Conservation (phyloP, 2,329 filamentous ascomycete genomes). For the Chaetomiaceae sp. region DNA sequence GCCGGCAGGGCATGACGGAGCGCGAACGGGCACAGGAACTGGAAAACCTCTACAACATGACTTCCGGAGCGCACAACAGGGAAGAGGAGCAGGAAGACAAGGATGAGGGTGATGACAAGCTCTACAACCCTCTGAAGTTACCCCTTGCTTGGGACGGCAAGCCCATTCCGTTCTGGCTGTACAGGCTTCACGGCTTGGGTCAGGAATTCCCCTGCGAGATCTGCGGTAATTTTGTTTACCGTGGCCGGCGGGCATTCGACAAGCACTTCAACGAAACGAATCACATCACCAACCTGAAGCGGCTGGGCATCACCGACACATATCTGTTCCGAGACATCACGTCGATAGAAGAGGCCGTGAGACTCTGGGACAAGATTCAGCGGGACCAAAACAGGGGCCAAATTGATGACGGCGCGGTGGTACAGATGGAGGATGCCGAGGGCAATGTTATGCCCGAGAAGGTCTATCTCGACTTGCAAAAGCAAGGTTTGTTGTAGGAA, state of each 20-base stretch:
- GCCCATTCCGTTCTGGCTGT: conserved; percentile 97
- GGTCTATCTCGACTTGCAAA: conserved; percentile 92
- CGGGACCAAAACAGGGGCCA: conserved; percentile 75
- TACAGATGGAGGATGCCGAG: conserved; percentile 97
- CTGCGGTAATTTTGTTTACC: conserved; percentile 98
- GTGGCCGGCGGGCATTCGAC: conserved; percentile 91
- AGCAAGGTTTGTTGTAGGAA: conserved; percentile 72
- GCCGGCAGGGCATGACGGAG: conserved; percentile 96
- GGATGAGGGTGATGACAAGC: conserved; percentile 75
- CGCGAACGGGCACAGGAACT: conserved; percentile 91
- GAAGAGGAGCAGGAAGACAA: conserved; percentile 65
- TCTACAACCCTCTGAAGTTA: conserved; percentile 95
- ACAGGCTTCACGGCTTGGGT: conserved; percentile 90
- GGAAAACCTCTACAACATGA: conserved; percentile 67
- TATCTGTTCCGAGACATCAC: conserved; percentile 92
- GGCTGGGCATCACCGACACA: conserved; percentile 87
- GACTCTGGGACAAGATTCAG: conserved; percentile 90
- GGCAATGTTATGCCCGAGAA: conserved; percentile 99
- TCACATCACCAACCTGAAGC: conserved; percentile 91
- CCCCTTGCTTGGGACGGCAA: conserved; percentile 98
- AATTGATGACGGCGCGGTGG: conserved; percentile 73
- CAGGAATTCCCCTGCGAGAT: conserved; percentile 96
- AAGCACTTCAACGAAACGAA: conserved; percentile 96
- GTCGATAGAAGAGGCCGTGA: conserved; percentile 80
- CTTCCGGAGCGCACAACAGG: conserved; percentile 42